Evolutionary conservation across 331 rosid species (phyloP).

Genomic region (Phaseolus coccineus): DNA sequence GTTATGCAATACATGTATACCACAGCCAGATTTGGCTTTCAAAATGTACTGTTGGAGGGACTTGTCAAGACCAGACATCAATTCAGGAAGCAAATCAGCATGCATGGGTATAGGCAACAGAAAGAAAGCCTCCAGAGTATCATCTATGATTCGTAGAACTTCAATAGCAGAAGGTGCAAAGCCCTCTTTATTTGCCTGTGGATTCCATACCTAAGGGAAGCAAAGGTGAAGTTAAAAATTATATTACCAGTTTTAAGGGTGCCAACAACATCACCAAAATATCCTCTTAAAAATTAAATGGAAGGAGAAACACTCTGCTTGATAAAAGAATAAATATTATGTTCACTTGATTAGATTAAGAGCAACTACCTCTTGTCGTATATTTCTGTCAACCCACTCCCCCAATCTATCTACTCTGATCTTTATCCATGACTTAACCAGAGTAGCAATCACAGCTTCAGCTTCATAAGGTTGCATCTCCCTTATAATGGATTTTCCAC

Average conservation of each 20-base stretch:
- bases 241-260: neutral
- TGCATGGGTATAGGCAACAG: slow-evolving; percentile 81
- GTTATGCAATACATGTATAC: slow-evolving; percentile 54
- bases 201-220: slow-evolving; percentile 76
- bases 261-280: slow-evolving; percentile 22
- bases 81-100: slow-evolving; percentile 71
- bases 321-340: neutral
- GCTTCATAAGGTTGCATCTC: slow-evolving; percentile 99
- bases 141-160: slow-evolving; percentile 80
- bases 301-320: neutral
- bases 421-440: slow-evolving; percentile 88
- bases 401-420: slow-evolving; percentile 86
- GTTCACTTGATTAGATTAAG: slow-evolving; percentile 21
- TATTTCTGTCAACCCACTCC: slow-evolving; percentile 89
- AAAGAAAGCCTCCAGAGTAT: slow-evolving; percentile 89
- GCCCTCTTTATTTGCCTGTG: slow-evolving; percentile 75
- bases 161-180: slow-evolving; percentile 84
- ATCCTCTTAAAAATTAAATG: neutral
- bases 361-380: slow-evolving; percentile 80
- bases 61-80: slow-evolving; percentile 82
- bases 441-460: slow-evolving; percentile 80
- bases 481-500: slow-evolving; percentile 92
- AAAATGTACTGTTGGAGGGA: slow-evolving; percentile 79
- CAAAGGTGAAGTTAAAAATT: slow-evolving; percentile 23
- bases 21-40: slow-evolving; percentile 85